Evolutionary conservation across 495 filamentous ascomycete genomes (phyloP), one percentile per base, ranked within the genome.

Genomic region (Glutinoglossum americanum): DNA sequence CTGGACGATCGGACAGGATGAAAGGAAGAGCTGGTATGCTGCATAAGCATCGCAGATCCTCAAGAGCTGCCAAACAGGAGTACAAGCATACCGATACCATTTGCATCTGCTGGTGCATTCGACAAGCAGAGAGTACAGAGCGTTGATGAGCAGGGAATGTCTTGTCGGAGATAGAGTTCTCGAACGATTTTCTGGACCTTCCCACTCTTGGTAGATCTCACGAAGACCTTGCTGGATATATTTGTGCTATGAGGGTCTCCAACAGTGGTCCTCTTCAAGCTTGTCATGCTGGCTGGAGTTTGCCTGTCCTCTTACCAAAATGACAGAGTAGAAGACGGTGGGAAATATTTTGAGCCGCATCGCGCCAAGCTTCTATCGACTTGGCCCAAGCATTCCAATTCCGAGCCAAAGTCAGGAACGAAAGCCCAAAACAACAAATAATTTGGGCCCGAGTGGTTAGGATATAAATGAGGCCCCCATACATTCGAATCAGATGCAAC

Each of bases 111-210:
- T 1, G 88, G 89, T 2, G 86, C 83, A 35, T 72, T 75, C 21
- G 72, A 65, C 35, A 83, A 73, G 64, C 92, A 99, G 65, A 66
- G 67, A 47, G 76, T 72, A 72, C 92, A 99, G 53, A 97, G 76
- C 68, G 78, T 83, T 2, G 89, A 97, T 17, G 93, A 99, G 71
- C 92, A 99, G 33, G 92, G 92, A 62, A 97, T 97, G 68, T 99
- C 93, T 72, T 87, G 82, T 63, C 92, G 80, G 32, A 99, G 76
- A 71, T 99, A 97, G 56, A 97, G 72, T 74, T 99, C 92, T 51
- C 88, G 80, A 59, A 97, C 93, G 67, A 99, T 89, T 73, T 99
- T 98, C 71, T 94, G 88, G 59, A 97, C 92, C 72, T 95, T 97
- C 65, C 92, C 92, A 69, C 79, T 86, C 68, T 84, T 90, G 19